phyloP scores from a whole-genome alignment of 2,329 filamentous ascomycete genomes.

The Hymenotorrendiella dingleyae region DNA sequence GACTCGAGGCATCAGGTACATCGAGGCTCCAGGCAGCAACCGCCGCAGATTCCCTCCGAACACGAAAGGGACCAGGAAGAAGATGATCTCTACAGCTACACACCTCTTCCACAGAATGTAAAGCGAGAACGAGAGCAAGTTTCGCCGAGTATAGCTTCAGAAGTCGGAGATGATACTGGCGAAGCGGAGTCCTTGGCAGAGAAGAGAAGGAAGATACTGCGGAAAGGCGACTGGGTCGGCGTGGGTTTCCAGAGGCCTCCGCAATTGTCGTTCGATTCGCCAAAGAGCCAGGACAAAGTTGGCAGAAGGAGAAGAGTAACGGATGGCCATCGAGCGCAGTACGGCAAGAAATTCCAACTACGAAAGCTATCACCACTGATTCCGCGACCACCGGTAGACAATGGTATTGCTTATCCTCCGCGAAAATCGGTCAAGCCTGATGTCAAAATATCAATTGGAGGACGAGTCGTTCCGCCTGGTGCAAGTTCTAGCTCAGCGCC shows the following conservation, averaged over 20 bases:
- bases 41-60: neutral
- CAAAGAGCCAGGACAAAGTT: conserved; percentile 20
- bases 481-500: conserved; percentile 22
- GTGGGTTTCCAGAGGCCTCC: conserved; percentile 21
- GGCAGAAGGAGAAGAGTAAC: conserved; percentile 24
- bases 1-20: neutral
- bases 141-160: conserved; percentile 1
- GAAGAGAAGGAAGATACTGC: conserved; percentile 25
- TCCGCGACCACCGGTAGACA: neutral
- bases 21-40: neutral
- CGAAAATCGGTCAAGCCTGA: conserved; percentile 10
- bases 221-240: conserved; percentile 29
- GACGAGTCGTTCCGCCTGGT: conserved; percentile 18
- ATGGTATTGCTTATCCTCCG: neutral
- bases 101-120: conserved; percentile 13
- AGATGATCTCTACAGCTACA: conserved; percentile 22
- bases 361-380: conserved; percentile 17
- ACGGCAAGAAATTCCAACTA: conserved; percentile 10
- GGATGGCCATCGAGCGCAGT: conserved; percentile 20
- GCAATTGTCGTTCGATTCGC: conserved; percentile 17
- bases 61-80: conserved; percentile 10
- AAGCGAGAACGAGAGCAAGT: conserved; percentile 13
- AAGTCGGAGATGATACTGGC: conserved; percentile 2
- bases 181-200: conserved; percentile 16
- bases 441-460: conserved; percentile 28